phyloP scores from a whole-genome alignment of 2,329 filamentous ascomycete genomes.

The Tolypocladium endophyticum region DNA sequence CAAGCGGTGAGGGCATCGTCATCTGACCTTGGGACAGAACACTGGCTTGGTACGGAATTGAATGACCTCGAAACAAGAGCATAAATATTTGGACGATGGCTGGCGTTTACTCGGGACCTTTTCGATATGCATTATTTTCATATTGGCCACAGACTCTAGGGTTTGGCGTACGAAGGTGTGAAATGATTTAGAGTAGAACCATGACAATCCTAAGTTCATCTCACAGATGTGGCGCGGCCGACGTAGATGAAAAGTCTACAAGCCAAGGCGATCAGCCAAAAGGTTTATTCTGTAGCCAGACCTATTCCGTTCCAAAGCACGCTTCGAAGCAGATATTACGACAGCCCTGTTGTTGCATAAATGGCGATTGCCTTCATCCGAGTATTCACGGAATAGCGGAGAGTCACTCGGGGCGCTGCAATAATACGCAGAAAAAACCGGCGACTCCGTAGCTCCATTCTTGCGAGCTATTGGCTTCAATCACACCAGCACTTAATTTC shows the following conservation, averaged over 20 bases:
- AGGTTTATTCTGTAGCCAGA: too few relatives aligned
- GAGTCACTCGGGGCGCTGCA: too few relatives aligned
- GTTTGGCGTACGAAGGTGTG: background rate
- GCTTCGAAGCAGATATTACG: too few relatives aligned
- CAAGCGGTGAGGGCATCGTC: conserved; percentile 7
- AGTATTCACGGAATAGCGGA: too few relatives aligned
- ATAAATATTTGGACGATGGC: background rate
- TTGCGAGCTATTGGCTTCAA: too few relatives aligned
- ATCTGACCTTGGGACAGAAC: background rate
- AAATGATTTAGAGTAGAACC: background rate
- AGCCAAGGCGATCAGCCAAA: background rate
- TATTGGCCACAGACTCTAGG: background rate
- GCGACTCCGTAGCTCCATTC: too few relatives aligned
- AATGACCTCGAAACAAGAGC: background rate
- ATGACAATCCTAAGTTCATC: background rate
- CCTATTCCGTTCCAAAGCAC: too few relatives aligned
- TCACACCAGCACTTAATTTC: too few relatives aligned
- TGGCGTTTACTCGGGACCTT: background rate
- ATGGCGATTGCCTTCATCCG: too few relatives aligned
- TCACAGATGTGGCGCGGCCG: background rate
- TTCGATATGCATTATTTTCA: background rate
- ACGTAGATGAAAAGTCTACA: background rate
- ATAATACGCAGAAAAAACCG: too few relatives aligned
- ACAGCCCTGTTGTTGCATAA: too few relatives aligned
- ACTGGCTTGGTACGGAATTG: background rate